A percentile compares a stretch with the other conserved stretches of the same genome.
Evolutionary conservation across 257 asterid species (phyloP).

Genomic region (Solanum commersonii): DNA sequence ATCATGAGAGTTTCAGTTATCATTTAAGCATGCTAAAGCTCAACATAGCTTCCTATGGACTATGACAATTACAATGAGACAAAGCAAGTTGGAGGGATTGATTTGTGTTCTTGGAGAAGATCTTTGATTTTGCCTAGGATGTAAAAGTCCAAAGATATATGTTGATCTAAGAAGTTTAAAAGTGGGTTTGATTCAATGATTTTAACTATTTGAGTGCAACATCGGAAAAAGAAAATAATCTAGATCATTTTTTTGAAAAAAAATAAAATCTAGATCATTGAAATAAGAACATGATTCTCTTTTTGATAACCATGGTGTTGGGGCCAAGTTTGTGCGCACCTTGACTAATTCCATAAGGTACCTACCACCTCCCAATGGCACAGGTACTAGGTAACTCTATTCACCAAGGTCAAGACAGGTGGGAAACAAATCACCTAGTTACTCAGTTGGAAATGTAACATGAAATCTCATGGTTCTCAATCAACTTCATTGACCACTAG

Average conservation of each 20-base stretch:
- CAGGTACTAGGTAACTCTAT: not conserved
- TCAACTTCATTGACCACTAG: not conserved
- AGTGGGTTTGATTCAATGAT: not conserved
- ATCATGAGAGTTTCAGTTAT: not conserved
- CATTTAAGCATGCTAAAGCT: not conserved
- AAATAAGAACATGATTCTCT: not conserved
- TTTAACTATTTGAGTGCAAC: not conserved
- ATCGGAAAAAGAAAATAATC: not conserved
- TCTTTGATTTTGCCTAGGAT: not conserved
- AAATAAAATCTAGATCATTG: not conserved
- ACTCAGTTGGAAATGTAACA: not conserved
- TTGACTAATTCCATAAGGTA: not conserved
- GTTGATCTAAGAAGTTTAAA: not conserved
- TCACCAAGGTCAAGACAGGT: not conserved
- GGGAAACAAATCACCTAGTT: not conserved
- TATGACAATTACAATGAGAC: not conserved
- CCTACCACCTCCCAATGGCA: not conserved
- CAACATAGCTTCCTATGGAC: not conserved
- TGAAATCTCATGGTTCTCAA: not conserved
- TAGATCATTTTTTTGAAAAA: not conserved
- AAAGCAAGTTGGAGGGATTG: not conserved
- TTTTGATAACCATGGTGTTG: not conserved
- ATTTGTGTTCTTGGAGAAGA: not conserved
- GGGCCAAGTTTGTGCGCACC: not conserved
- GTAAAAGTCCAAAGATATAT: not conserved